A percentile compares a stretch with the other conserved stretches of the same genome.
Evolutionary conservation across 2,329 filamentous ascomycete genomes (phyloP).

Genomic region (Venturia carpophila): DNA sequence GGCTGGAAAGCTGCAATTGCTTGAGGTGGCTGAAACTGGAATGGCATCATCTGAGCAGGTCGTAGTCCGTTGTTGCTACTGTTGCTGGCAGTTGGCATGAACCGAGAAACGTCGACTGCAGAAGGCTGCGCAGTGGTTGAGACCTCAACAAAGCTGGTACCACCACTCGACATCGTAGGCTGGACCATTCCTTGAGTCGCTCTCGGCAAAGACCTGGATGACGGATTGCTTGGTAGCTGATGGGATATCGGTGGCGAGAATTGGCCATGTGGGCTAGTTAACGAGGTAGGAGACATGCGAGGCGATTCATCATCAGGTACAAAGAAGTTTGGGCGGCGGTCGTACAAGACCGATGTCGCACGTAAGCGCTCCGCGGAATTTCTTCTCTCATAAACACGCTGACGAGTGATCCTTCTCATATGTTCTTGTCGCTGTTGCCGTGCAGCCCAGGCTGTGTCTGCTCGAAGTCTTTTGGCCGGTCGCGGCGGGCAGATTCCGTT

Average conservation of each 20-base stretch:
- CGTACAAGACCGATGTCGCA: not conserved
- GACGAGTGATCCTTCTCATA: not conserved
- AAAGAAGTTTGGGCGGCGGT: not conserved
- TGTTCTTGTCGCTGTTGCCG: not conserved
- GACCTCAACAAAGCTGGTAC: not conserved
- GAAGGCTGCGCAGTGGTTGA: not conserved
- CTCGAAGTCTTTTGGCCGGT: constrained; percentile 5
- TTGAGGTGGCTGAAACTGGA: constrained; percentile 1
- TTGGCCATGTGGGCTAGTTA: not conserved
- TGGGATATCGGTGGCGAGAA: not conserved
- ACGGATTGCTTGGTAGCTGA: not conserved
- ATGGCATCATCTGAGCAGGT: not conserved
- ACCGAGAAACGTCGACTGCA: not conserved
- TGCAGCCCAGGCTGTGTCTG: not conserved
- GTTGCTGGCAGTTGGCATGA: constrained; percentile 2
- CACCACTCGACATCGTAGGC: not conserved
- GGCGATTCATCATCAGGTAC: not conserved
- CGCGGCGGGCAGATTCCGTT: constrained; percentile 15
- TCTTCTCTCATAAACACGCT: not conserved
- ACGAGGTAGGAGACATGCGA: not conserved
- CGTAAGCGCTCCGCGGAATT: constrained; percentile 3
- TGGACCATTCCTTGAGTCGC: not conserved
- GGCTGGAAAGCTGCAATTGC: not conserved
- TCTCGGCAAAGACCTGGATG: not conserved
- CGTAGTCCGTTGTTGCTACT: not conserved